Base-by-base conservation (phyloP, 805 yeast genomes). In the Cyberlindnera sargentensis region DNA sequence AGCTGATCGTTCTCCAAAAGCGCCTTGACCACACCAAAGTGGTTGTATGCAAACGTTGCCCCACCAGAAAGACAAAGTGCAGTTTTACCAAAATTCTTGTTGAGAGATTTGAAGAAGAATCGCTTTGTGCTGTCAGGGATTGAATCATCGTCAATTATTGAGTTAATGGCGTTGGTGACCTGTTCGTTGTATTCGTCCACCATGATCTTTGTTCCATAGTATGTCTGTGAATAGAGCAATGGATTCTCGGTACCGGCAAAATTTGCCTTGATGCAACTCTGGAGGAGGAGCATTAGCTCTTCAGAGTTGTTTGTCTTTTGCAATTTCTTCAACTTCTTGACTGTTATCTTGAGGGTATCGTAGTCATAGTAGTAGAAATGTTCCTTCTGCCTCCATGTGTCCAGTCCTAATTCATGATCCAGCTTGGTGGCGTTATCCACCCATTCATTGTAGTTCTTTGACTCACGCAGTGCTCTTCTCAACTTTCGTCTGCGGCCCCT, bases 171-270 rank as follows among this genome's bases (percentile, higher is more conserved):
- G 31, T 60, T 52, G 1, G 71, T 68, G 7, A 82, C 80, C 53
- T 78, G 79, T 0, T 56, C 51, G 42, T 78, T 73, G 61, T 78
- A 82, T 37, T 66, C 66, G 31, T 71, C 74, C 29, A 84, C 78
- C 25, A 82, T 57, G 7, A 66, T 55, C 56, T 84, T 84, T 0
- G 95, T 82, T 8, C 93, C 93, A 55, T 76, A 82, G 58, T 84
- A 82, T 37, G 85, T 67, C 60, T 84, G 89, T 4, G 87, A 78
- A 55, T 84, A 85, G 26, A 84, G 65, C 44, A 75, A 70, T 31
- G 85, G 75, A 54, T 83, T 82, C 57, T 84, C 91, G 3, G 79
- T 79, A 2, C 93, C 93, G 3, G 88, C 89, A 64, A 84, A 85
- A 55, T 85, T 84, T 41, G 77, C 70, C 56, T 81, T 82, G 26